Base-by-base conservation (phyloP, 78 protist genomes). In the Polysphondylium violaceum region DNA sequence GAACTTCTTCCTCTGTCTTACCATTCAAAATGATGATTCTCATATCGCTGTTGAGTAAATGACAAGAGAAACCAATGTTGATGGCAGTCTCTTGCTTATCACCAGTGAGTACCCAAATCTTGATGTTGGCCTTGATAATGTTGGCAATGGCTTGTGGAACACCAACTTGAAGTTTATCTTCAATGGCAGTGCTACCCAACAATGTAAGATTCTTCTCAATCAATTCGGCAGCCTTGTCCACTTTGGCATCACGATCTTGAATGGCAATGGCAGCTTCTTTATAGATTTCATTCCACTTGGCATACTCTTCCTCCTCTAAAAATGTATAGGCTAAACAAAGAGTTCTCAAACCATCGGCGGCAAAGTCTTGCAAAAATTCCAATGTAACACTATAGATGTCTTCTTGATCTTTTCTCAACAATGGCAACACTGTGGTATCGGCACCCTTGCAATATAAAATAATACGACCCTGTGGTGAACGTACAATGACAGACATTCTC, bases 31-130 rank as follows among this genome's bases (percentile, higher is more conserved):
- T 94, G 75, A 85, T 60, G 40, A 95, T 73, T 51, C 56, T 53
- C 90, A 51, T 61, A 29, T 76, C 88, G 0, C 86, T 50, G 5
- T 83, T 47, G 40, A 96, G 56, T 9, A 98, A 89, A 25, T 91
- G 76, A 91, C 98, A 96, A 1, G 98, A 85, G 72, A 77, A 64
- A 33, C 95, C 98, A 60, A 98, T 97, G 90, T 97, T 97, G 58
- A 94, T 77, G 23, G 99, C 99, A 4, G 99, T 98, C 83, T 96
- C 98, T 51, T 60, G 86, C 77, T 98, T 98, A 95, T 98, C 99
- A 58, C 99, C 99, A 19, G 99, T 86, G 33, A 91, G 86, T n/a
- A 91, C 94, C 97, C 97, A 96, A 14, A 95, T 14, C n/a, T 76
- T 86, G 53, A 96, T 74, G 23, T 85, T 93, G 43, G 96, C 98